Percentiles rank a stretch among this genome's conserved stretches.
Evolutionary conservation across 2,329 filamentous ascomycete species (phyloP).

Genomic region (Aspergillus neotritici): DNA sequence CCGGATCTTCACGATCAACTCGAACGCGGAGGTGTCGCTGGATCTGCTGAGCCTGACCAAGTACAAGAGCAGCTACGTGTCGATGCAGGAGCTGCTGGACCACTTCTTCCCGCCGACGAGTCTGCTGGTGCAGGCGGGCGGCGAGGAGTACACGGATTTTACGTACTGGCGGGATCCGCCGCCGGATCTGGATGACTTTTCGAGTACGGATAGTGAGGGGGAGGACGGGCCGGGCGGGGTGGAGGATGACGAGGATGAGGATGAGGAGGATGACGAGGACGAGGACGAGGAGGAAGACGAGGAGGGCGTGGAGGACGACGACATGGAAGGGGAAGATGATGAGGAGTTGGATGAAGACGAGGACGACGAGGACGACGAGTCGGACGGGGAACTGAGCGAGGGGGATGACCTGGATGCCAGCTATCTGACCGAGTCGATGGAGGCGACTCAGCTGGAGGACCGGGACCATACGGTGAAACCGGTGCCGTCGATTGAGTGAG

Average conservation of each 20-base stretch:
- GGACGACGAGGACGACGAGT: slow-evolving; percentile 36
- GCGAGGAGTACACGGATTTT: slow-evolving; percentile 95
- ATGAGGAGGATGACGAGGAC: slow-evolving; percentile 39
- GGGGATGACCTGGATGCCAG: slow-evolving; percentile 45
- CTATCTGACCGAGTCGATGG: slow-evolving; percentile 37
- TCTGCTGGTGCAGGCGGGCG: slow-evolving; percentile 78
- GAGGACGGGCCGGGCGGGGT: slow-evolving; percentile 47
- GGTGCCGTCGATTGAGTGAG: too few species aligned
- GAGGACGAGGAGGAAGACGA: slow-evolving; percentile 44
- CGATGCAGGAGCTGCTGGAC: slow-evolving; percentile 94
- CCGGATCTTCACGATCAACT: slow-evolving; percentile 97
- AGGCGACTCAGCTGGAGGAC: slow-evolving; percentile 41
- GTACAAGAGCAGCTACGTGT: slow-evolving; percentile 93
- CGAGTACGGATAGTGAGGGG: slow-evolving; percentile 65
- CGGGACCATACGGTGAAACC: slow-evolving; percentile 24
- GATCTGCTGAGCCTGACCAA: slow-evolving; percentile 88
- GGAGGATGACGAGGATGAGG: slow-evolving; percentile 42
- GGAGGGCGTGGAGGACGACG: slow-evolving; percentile 42
- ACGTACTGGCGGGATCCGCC: slow-evolving; percentile 89
- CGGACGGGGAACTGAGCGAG: slow-evolving; percentile 41
- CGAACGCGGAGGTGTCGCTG: slow-evolving; percentile 88
- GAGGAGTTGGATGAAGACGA: slow-evolving; percentile 46
- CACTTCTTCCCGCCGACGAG: slow-evolving; percentile 95
- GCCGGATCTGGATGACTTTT: slow-evolving; percentile 81
- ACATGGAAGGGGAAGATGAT: slow-evolving; percentile 36